A percentile compares a stretch with the other conserved stretches of the same genome.
Evolutionary conservation across 1,284 basidiomycete species (phyloP).

Genomic region (Anthracocystis setariae): DNA sequence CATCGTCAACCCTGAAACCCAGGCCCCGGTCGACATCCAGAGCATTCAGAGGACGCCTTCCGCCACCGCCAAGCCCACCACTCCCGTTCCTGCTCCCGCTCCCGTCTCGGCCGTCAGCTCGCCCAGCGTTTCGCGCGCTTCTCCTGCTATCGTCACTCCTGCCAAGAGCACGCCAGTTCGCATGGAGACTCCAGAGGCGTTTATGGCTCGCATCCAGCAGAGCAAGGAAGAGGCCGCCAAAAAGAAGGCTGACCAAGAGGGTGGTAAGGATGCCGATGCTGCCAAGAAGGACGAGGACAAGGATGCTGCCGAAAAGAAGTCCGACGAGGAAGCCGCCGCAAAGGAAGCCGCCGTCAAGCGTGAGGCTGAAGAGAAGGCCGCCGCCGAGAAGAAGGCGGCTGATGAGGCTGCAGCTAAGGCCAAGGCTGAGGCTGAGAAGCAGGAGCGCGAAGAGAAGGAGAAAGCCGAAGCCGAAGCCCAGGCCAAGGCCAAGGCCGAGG

Average conservation of each 20-base stretch:
- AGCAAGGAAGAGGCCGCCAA: conserved; percentile 52
- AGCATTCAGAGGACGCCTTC: conserved; percentile 48
- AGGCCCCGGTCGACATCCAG: conserved; percentile 61
- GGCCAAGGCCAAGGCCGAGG: conserved; percentile 18
- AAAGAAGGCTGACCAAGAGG: conserved; percentile 53
- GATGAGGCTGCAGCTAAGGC: conserved; percentile 38
- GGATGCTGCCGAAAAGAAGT: conserved; percentile 46
- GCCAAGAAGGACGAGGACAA: conserved; percentile 43
- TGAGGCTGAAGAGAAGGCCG: conserved; percentile 42
- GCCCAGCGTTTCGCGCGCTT: conserved; percentile 31
- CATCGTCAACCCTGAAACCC: conserved; percentile 67
- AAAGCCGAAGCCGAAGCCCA: conserved; percentile 31
- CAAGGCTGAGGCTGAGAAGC: conserved; percentile 40
- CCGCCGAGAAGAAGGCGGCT: conserved; percentile 44
- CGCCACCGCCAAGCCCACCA: conserved; percentile 22
- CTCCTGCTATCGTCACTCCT: conserved; percentile 35
- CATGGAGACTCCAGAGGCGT: conserved; percentile 60
- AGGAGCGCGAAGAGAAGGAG: conserved; percentile 43
- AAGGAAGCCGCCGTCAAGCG: conserved; percentile 39
- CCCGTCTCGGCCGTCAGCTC: conserved; percentile 32
- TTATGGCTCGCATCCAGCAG: conserved; percentile 57
- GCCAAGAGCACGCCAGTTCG: conserved; percentile 54
- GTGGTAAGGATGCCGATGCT: conserved; percentile 36
- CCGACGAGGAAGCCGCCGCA: conserved; percentile 41
- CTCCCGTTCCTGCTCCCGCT: conserved; percentile 34